phyloP scores from a whole-genome alignment of 768 basidiomycete genomes.

The Paxillus involutus region DNA sequence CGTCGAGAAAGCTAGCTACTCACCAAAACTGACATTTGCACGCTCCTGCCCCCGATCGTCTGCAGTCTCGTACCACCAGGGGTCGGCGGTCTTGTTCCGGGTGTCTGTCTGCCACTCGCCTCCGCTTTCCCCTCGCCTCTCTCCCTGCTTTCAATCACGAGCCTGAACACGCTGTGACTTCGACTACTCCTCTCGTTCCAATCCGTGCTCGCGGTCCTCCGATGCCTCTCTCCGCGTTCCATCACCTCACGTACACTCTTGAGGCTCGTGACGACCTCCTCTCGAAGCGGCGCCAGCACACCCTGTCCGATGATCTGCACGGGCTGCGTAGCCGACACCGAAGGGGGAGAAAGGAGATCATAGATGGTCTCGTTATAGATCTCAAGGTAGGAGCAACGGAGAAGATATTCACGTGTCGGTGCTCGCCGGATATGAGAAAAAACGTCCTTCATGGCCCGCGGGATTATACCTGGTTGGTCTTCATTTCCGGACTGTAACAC shows the following conservation, averaged over 20 bases:
- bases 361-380: slow-evolving; percentile 94
- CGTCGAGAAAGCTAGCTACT: slow-evolving; percentile 12
- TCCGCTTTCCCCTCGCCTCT: slow-evolving; percentile 48
- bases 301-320: slow-evolving; percentile 76
- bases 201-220: slow-evolving; percentile 94
- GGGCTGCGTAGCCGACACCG: slow-evolving; percentile 48
- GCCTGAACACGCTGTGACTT: slow-evolving; percentile 91
- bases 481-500: slow-evolving; percentile 62
- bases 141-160: slow-evolving; percentile 88
- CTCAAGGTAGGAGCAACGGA: slow-evolving; percentile 94
- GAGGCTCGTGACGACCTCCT: slow-evolving; percentile 92
- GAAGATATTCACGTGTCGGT: slow-evolving; percentile 83
- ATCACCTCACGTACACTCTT: slow-evolving; percentile 85
- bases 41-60: slow-evolving; percentile 75
- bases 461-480: slow-evolving; percentile 91
- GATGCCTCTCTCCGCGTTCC: slow-evolving; percentile 79
- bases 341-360: slow-evolving; percentile 79
- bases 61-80: slow-evolving; percentile 68
- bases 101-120: slow-evolving; percentile 49
- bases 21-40: slow-evolving; percentile 75
- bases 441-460: slow-evolving; percentile 88
- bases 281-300: slow-evolving; percentile 73
- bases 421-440: slow-evolving; percentile 81
- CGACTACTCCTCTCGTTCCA: slow-evolving; percentile 97
- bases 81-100: slow-evolving; percentile 48